Evolutionary conservation across 164 flowering plant genomes (phyloP), one percentile per base, ranked within the genome.

Genomic region (Liriodendron chinense): DNA sequence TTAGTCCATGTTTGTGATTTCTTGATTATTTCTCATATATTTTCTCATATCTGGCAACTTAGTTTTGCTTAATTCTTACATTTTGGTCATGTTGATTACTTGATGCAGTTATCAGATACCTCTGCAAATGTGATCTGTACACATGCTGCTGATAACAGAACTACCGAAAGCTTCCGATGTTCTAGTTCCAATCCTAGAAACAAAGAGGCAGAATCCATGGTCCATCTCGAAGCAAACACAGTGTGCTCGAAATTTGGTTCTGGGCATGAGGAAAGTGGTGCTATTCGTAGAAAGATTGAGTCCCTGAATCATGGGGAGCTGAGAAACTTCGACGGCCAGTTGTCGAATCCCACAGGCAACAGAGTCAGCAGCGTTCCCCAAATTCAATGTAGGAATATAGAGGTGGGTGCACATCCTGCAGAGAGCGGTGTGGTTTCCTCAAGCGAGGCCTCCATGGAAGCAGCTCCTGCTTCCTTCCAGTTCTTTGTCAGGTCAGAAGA

Each of bases 401-500:
- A 25, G 48, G 10, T 9, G 59, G 78, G 71, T 80, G 61, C 68
- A 47, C 66, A 65, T 75, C 77, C 78, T 47, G 59, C 72, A 18
- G 80, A 72, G n/a, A 70, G 47, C 68, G 69, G 65, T 20, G 26
- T 72, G 47, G 72, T 76, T 74, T 66, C 78, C 28, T 74, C 81
- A 3, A 25, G 56, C 47, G 77, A 59, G 61, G 67, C 57, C 22
- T 62, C 73, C 47, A 26, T 34, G 48, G 49, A 74, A 70, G 78
- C 48, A 18, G 72, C 73, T 59, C 74, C 79, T 14, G 28, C 86
- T 61, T 78, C 86, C 25, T 85, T 86, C 72, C 83, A 89, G 82
- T 89, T 86, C 73, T 75, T 79, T 82, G 90, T 87, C 69, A 76
- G 81, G 65, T 86, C 85, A 47, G 91, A 88, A 68, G 89, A 85